These are phyloP conservation scores for Xerocomellus intermedius DNA, from an alignment of 768 basidiomycete genomes.

Conservation along the genomic window DNA sequence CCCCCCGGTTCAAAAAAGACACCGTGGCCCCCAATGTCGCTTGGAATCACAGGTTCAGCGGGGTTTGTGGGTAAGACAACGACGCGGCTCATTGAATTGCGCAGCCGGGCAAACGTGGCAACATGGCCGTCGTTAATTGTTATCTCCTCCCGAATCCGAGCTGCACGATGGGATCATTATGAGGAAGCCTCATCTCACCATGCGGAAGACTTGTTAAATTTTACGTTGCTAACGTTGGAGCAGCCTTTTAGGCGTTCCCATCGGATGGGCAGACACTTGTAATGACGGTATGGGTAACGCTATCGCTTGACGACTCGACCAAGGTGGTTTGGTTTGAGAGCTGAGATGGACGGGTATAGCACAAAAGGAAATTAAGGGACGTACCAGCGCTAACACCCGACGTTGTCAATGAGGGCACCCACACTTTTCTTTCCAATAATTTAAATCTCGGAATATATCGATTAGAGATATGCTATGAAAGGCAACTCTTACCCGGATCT, in stretches of 20 bases:
- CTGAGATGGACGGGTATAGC: background rate
- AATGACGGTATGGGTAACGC: background rate
- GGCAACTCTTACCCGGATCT: too few species aligned
- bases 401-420: background rate
- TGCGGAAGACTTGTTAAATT: background rate
- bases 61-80: constrained; percentile 8
- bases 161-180: constrained; percentile 3
- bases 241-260: constrained; percentile 12
- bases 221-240: constrained; percentile 18
- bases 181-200: background rate
- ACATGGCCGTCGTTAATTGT: constrained; percentile 1
- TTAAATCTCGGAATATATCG: too few species aligned
- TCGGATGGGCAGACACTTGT: background rate
- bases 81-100: constrained; percentile 7
- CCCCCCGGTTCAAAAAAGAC: background rate
- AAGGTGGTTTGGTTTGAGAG: background rate
- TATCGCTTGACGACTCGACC: background rate
- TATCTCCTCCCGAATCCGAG: constrained; percentile 8
- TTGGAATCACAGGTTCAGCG: constrained; percentile 14
- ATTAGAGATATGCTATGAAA: too few species aligned
- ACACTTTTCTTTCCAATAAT: too few species aligned
- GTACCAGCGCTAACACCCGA: background rate
- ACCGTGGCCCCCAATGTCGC: constrained; percentile 11
- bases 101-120: constrained; percentile 12
- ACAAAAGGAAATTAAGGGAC: background rate